Percentiles rank a stretch among this genome's conserved stretches.
These are phyloP conservation scores for Hansenula sp. DNA, from an alignment of 1,139 yeast genomes.

Conservation along the genomic window DNA sequence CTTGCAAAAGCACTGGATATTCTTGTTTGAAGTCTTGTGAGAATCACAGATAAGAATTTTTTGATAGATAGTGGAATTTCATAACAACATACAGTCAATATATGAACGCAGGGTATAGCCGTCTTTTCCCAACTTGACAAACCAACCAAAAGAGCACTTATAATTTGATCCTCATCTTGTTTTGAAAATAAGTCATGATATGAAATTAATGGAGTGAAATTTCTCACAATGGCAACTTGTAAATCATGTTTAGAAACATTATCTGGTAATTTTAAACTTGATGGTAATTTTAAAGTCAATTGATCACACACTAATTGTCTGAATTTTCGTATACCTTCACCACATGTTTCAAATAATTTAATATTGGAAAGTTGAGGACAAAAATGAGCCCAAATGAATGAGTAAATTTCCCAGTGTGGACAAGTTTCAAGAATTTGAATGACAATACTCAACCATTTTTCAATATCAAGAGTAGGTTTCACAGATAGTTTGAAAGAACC, in stretches of 20 bases:
- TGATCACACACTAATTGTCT: slow-evolving; percentile 57
- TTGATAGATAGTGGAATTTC: slow-evolving; percentile 74
- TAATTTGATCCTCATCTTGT: slow-evolving; percentile 64
- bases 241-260: slow-evolving; percentile 54
- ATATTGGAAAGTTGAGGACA: slow-evolving; percentile 69
- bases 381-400: slow-evolving; percentile 63
- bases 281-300: slow-evolving; percentile 46
- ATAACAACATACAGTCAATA: slow-evolving; percentile 72
- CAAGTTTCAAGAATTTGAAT: slow-evolving; percentile 49
- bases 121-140: slow-evolving; percentile 75
- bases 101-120: slow-evolving; percentile 74
- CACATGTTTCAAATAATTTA: slow-evolving; percentile 44
- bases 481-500: slow-evolving; percentile 3
- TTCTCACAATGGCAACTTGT: slow-evolving; percentile 62
- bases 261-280: slow-evolving; percentile 37
- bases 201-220: slow-evolving; percentile 63
- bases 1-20: slow-evolving; percentile 67
- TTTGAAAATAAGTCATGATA: slow-evolving; percentile 57
- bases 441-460: slow-evolving; percentile 50
- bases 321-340: slow-evolving; percentile 41
- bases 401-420: slow-evolving; percentile 66
- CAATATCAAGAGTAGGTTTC: slow-evolving; percentile 35
- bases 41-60: slow-evolving; percentile 58
- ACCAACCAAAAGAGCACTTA: slow-evolving; percentile 60
- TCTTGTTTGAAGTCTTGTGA: slow-evolving; percentile 68